Percentiles rank a stretch among this genome's conserved stretches.
phyloP scores from a whole-genome alignment of 1,284 basidiomycete genomes.

The Boletus mariae region DNA sequence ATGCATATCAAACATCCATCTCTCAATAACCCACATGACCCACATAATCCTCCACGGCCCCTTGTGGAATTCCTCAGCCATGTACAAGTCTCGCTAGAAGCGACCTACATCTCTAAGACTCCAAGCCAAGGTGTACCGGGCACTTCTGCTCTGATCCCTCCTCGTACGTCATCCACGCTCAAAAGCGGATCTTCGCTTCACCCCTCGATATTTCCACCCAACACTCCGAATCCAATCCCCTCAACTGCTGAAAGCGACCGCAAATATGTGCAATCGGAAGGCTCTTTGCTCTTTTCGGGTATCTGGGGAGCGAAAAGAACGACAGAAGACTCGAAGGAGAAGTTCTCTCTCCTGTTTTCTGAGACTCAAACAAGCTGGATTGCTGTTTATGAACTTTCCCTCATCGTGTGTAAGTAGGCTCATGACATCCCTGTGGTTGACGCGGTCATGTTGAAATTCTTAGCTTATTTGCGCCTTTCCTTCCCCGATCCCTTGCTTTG shows the following conservation, averaged over 20 bases:
- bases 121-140: slow-evolving; percentile 28
- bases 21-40: slow-evolving; percentile 32
- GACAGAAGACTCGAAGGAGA: slow-evolving; percentile 46
- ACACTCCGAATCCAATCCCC: slow-evolving; percentile 74
- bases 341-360: slow-evolving; percentile 63
- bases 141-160: slow-evolving; percentile 44
- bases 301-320: slow-evolving; percentile 63
- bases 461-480: slow-evolving; percentile 72
- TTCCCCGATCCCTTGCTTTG: slow-evolving; percentile 74
- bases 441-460: slow-evolving; percentile 2
- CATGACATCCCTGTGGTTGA: neutral
- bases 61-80: slow-evolving; percentile 67
- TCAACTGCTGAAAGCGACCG: slow-evolving; percentile 63
- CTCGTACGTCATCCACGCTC: slow-evolving; percentile 42
- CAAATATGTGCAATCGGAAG: slow-evolving; percentile 73
- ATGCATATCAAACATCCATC: slow-evolving; percentile 48
- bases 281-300: slow-evolving; percentile 63
- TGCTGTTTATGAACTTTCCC: slow-evolving; percentile 68
- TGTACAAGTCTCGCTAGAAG: slow-evolving; percentile 75
- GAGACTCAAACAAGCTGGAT: slow-evolving; percentile 60
- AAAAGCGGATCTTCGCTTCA: slow-evolving; percentile 36
- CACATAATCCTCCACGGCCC: slow-evolving; percentile 46
- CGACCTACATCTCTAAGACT: slow-evolving; percentile 70
- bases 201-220: slow-evolving; percentile 68
- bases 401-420: slow-evolving; percentile 67